These are phyloP conservation scores for Salix koriyanagi DNA, from an alignment of 345 rosid species.

Conservation along the genomic window DNA sequence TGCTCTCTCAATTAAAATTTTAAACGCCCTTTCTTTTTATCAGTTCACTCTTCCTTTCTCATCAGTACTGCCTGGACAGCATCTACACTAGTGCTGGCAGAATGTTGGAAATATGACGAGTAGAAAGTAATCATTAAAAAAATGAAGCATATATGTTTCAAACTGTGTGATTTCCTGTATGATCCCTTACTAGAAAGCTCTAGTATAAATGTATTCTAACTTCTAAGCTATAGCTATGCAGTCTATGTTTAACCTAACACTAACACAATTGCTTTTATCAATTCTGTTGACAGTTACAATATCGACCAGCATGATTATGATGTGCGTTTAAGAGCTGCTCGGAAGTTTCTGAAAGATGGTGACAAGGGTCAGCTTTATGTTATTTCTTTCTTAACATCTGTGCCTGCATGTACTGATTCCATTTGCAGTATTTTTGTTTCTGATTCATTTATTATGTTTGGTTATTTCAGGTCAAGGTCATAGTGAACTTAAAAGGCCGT, in stretches of 20 bases:
- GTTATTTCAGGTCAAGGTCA: constrained; percentile 74
- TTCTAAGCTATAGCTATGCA: neutral
- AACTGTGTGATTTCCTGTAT: neutral
- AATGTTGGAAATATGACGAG: neutral
- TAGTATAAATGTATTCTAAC: neutral
- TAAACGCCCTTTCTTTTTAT: neutral
- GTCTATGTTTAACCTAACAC: neutral
- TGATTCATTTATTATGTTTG: constrained; percentile 10
- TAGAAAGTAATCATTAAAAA: neutral
- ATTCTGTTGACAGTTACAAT: constrained; percentile 56
- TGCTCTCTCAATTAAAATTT: neutral
- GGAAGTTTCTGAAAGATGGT: constrained; percentile 79
- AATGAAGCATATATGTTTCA: neutral
- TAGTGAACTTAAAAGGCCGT: constrained; percentile 87
- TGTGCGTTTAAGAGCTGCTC: constrained; percentile 82
- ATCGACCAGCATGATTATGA: constrained; percentile 91
- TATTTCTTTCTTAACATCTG: constrained; percentile 3
- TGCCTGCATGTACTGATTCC: neutral
- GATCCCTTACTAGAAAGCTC: neutral
- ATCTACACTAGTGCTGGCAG: neutral
- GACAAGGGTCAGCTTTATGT: constrained; percentile 66
- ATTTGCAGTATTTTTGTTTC: neutral
- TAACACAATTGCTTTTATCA: neutral
- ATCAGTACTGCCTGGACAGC: neutral
- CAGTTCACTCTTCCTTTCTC: neutral